phyloP scores from a whole-genome alignment of 2,329 filamentous ascomycete species.

The Aspergillus quadrilineatus region DNA sequence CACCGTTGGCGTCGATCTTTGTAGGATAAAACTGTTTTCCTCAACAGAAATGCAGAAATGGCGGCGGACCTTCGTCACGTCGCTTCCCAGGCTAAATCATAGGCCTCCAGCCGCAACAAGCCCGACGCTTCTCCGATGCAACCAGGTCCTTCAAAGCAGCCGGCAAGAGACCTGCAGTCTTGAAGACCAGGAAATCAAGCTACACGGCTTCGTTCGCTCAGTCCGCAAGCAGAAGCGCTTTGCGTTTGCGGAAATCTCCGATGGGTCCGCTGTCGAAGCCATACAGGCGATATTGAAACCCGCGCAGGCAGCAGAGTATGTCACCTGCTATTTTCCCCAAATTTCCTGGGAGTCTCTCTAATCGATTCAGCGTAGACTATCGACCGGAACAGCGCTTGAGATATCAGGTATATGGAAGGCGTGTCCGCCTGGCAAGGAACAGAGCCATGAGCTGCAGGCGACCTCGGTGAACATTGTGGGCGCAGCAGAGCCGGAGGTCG shows the following conservation, averaged over 20 bases:
- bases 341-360: not conserved
- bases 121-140: conserved; percentile 35
- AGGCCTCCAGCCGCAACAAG: conserved; percentile 18
- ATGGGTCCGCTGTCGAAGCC: conserved; percentile 77
- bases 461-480: conserved; percentile 69
- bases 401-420: conserved; percentile 74
- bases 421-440: conserved; percentile 64
- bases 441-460: conserved; percentile 79
- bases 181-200: conserved; percentile 49
- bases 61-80: conserved; percentile 40
- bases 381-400: conserved; percentile 76
- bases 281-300: conserved; percentile 79
- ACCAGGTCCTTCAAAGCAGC: conserved; percentile 38
- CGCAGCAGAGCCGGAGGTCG: conserved; percentile 73
- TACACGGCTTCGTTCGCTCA: conserved; percentile 80
- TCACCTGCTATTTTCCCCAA: conserved; percentile 18
- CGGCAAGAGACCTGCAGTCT: conserved; percentile 27
- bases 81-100: conserved; percentile 33
- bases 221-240: conserved; percentile 81
- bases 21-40: not conserved
- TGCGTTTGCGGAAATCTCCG: conserved; percentile 79
- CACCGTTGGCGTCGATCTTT: not conserved
- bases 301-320: conserved; percentile 70
- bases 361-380: conserved; percentile 58
- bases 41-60: conserved; percentile 39